phyloP scores from a whole-genome alignment of 306 rosid genomes.

The Vigna nakashimae region DNA sequence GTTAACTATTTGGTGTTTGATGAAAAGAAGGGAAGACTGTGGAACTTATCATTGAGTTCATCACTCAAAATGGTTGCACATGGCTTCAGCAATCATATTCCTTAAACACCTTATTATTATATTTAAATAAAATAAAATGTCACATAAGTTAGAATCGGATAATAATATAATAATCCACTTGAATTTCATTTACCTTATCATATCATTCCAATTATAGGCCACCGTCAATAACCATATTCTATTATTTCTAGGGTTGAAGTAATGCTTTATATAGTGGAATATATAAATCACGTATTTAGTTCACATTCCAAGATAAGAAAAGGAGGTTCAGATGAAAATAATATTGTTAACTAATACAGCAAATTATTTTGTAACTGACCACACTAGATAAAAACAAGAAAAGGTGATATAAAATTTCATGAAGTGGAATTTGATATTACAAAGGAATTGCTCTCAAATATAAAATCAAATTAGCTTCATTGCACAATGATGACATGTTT shows the following conservation, averaged over 20 bases:
- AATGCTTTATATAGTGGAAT: neutral
- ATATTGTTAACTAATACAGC: neutral
- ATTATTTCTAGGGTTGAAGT: neutral
- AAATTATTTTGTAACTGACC: neutral
- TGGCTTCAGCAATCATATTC: constrained; percentile 50
- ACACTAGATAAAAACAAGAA: neutral
- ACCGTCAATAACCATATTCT: constrained; percentile 1
- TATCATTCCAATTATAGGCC: constrained; percentile 17
- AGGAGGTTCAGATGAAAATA: neutral
- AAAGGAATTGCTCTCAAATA: constrained; percentile 1
- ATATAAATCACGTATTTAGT: neutral
- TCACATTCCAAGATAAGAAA: neutral
- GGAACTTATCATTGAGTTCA: constrained; percentile 52
- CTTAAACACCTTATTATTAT: constrained; percentile 36
- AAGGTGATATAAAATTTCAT: neutral
- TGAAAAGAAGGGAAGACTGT: constrained; percentile 35
- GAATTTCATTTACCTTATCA: constrained; percentile 29
- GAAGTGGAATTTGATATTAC: neutral
- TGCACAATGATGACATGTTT: constrained; percentile 6
- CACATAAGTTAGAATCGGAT: constrained; percentile 23
- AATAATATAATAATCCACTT: constrained; percentile 14
- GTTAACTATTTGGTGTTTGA: constrained; percentile 40
- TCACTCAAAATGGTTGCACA: constrained; percentile 54
- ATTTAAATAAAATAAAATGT: neutral
- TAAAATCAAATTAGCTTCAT: neutral